These are phyloP conservation scores for Aspergillus sp. DNA, from an alignment of 2,329 filamentous ascomycete species.

Conservation along the genomic window DNA sequence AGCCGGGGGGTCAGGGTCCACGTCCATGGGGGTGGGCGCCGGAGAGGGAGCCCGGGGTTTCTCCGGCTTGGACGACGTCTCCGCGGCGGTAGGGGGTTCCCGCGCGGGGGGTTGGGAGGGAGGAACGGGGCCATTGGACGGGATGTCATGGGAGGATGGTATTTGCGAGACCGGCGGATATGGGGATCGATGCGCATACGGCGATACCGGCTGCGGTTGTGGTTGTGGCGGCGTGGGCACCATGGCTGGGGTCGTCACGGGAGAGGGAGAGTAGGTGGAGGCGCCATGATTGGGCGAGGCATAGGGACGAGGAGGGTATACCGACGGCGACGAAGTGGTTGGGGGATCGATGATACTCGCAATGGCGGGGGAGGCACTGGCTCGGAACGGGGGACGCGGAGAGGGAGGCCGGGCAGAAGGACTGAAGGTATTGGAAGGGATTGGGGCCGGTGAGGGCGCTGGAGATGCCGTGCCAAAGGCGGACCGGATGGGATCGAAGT, in stretches of 20 bases:
- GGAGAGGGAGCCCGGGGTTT: slow-evolving; percentile 15
- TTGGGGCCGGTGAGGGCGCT: slow-evolving; percentile 31
- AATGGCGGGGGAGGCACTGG: slow-evolving; percentile 89
- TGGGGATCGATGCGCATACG: slow-evolving; percentile 24
- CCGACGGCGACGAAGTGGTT: slow-evolving; percentile 29
- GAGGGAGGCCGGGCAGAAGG: slow-evolving; percentile 49
- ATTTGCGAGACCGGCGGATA: slow-evolving; percentile 23
- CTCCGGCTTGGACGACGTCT: slow-evolving; percentile 14
- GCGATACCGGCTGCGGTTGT: slow-evolving; percentile 20
- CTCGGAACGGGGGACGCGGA: slow-evolving; percentile 57
- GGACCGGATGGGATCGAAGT: slow-evolving; percentile 84
- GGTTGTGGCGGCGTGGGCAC: slow-evolving; percentile 22
- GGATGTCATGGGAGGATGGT: slow-evolving; percentile 19
- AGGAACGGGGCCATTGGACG: slow-evolving; percentile 12
- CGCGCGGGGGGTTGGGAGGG: slow-evolving; percentile 14
- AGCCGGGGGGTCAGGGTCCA: slow-evolving; percentile 29
- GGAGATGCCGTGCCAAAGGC: slow-evolving; percentile 52
- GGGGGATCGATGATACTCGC: slow-evolving; percentile 80
- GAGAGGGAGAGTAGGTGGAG: slow-evolving; percentile 24
- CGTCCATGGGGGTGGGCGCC: slow-evolving; percentile 33
- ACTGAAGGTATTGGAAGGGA: slow-evolving; percentile 36
- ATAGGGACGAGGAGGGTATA: slow-evolving; percentile 28
- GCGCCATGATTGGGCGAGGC: slow-evolving; percentile 28
- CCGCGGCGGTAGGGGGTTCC: slow-evolving; percentile 10
- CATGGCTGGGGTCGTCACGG: slow-evolving; percentile 23